Percentiles rank a stretch among this genome's conserved stretches.
These are phyloP conservation scores for Aspergillus heteromorphus DNA, from an alignment of 495 filamentous ascomycete species.

Conservation along the genomic window DNA sequence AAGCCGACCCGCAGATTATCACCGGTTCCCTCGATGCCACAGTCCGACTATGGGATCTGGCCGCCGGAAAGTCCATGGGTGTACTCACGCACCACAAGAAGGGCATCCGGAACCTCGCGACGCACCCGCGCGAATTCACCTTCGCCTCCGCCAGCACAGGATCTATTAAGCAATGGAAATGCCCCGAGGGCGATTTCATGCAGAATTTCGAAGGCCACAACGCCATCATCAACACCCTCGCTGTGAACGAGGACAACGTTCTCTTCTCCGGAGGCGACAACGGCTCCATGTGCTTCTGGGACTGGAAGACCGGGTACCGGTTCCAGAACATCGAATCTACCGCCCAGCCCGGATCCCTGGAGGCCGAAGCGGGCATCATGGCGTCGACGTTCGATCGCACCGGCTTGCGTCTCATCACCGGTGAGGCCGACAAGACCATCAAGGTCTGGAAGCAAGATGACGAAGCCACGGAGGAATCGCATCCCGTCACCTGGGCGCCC, in stretches of 20 bases:
- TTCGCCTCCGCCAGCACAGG: constrained; percentile 88
- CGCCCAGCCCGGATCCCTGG: constrained; percentile 88
- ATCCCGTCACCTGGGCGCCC: constrained; percentile 92
- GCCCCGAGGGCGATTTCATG: constrained; percentile 97
- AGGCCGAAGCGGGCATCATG: constrained; percentile 93
- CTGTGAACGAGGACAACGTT: constrained; percentile 90
- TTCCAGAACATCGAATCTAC: constrained; percentile 85
- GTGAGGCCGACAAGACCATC: constrained; percentile 95
- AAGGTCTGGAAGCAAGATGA: constrained; percentile 96
- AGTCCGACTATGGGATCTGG: constrained; percentile 92
- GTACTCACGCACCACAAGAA: constrained; percentile 99
- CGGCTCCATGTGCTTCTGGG: constrained; percentile 96
- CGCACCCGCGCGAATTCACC: constrained; percentile 91
- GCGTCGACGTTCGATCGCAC: constrained; percentile 85
- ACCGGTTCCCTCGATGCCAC: constrained; percentile 86
- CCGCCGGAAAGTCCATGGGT: constrained; percentile 92
- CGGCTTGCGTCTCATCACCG: constrained; percentile 82
- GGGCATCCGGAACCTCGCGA: constrained; percentile 77
- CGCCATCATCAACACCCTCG: constrained; percentile 89
- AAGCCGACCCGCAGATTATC: constrained; percentile 94
- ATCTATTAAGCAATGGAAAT: constrained; percentile 99
- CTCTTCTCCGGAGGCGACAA: constrained; percentile 95
- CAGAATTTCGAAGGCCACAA: constrained; percentile 98
- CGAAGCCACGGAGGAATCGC: constrained; percentile 80
- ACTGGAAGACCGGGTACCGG: constrained; percentile 94